Base-by-base conservation (phyloP, 768 basidiomycete species). In the Naganishia vishniacii region DNA sequence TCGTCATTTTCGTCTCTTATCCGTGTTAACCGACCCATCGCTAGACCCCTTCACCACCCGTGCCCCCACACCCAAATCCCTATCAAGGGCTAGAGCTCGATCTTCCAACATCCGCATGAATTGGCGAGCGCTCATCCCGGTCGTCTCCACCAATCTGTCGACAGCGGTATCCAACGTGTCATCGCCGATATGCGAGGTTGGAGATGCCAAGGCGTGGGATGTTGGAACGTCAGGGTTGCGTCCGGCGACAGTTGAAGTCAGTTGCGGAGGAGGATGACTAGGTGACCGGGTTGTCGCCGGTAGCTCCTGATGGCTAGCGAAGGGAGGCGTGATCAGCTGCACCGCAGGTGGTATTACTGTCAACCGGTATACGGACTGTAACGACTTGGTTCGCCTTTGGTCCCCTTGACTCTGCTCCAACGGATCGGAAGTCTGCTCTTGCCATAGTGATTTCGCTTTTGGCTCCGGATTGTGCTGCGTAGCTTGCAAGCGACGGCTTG, bases 41-140 rank as follows among this genome's bases (percentile, higher is more conserved):
- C n/a, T n/a, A 56, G 1, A 1, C 37, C 6, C 13, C 28, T 56
- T 29, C 20, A 13, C 15, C n/a, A 40, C 53, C 20, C 3, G 31
- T 15, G 18, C 23, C 53, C 4, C 12, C 53, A 23, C 23, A 6
- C 23, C 9, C 31, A 13, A 40, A n/a, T 56, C 53, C 28, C 23
- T 34, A 56, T 56, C 53, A 18, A n/a, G 34, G 34, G 40, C 34
- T 20, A 56, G 40, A 18, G 53, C 31, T 23, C 37, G 53, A 12
- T 56, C 53, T 28, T 63, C 62, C 37, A 63, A 31, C 62, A 53
- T 63, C 31, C 23, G 41, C 62, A 63, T 63, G 41, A 63, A 63
- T n/a, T 63, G 62, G 13, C 62, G 44, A 13, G 62, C 62, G 16
- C 40, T 51, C 13, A 63, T 47, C 9, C 49, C 62, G 18, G 62